Evolutionary conservation across 1,284 basidiomycete genomes (phyloP).

Genomic region (Sanghuangporus baumii): DNA sequence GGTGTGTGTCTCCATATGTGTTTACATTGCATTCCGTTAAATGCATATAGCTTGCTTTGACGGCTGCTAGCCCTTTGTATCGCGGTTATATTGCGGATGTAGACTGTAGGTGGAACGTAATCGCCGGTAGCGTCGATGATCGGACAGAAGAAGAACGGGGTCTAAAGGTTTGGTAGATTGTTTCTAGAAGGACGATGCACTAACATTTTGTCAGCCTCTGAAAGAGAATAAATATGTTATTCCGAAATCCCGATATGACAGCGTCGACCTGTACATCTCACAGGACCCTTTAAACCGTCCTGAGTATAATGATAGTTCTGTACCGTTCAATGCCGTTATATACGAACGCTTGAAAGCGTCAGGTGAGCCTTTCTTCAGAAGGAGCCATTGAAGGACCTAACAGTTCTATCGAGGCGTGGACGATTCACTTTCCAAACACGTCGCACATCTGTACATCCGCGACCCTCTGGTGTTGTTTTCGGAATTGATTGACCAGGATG

Average conservation of each 20-base stretch:
- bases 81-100: constrained; percentile 94
- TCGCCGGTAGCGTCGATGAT: constrained; percentile 95
- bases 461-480: constrained; percentile 96
- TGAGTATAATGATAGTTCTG: constrained; percentile 87
- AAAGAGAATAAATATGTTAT: constrained; percentile 72
- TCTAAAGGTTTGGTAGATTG: constrained; percentile 48
- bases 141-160: constrained; percentile 93
- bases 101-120: constrained; percentile 98
- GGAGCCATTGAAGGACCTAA: background rate
- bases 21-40: background rate
- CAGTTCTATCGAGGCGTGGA: constrained; percentile 66
- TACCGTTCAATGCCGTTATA: constrained; percentile 77
- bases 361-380: constrained; percentile 41
- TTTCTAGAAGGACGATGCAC: background rate
- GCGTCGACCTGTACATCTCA: constrained; percentile 92
- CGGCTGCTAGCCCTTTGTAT: constrained; percentile 92
- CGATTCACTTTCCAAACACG: constrained; percentile 81
- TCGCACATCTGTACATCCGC: constrained; percentile 95
- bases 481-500: constrained; percentile 92
- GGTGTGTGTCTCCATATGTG: constrained; percentile 38
- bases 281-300: constrained; percentile 82
- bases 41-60: constrained; percentile 75
- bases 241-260: constrained; percentile 96
- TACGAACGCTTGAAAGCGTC: constrained; percentile 66
- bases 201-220: constrained; percentile 52